phyloP scores from a whole-genome alignment of 2,329 filamentous ascomycete species.

The Colletotrichum magnum region DNA sequence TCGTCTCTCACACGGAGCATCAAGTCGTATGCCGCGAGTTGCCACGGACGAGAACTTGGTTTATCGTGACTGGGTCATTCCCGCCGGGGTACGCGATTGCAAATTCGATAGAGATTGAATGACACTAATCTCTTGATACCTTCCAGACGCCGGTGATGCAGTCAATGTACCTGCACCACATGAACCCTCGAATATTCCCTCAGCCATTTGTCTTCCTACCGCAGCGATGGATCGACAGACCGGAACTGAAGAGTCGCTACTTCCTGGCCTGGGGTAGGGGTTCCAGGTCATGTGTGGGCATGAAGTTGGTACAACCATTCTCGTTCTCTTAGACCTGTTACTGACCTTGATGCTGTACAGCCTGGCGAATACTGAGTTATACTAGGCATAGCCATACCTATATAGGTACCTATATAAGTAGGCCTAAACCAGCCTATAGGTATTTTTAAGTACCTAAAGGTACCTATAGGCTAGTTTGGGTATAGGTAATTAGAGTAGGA shows the following conservation, averaged over 20 bases:
- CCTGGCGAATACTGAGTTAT: background rate
- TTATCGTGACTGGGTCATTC: background rate
- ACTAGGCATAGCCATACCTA: no score
- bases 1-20: background rate
- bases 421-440: no score
- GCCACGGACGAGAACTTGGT: background rate
- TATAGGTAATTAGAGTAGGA: no score
- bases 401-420: no score
- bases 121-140: background rate
- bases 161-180: background rate
- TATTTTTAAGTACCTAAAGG: no score
- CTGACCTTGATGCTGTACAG: background rate
- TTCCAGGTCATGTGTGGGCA: background rate
- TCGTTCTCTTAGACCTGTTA: background rate
- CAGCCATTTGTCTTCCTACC: background rate
- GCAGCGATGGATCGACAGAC: background rate
- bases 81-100: background rate
- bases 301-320: background rate
- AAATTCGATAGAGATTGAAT: background rate
- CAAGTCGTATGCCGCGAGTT: background rate
- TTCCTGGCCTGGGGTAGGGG: background rate
- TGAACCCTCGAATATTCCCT: background rate
- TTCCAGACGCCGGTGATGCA: background rate
- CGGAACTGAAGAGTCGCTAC: background rate
- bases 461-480: no score